phyloP scores from a whole-genome alignment of 2,329 filamentous ascomycete species.

The Biscogniauxia sp. region DNA sequence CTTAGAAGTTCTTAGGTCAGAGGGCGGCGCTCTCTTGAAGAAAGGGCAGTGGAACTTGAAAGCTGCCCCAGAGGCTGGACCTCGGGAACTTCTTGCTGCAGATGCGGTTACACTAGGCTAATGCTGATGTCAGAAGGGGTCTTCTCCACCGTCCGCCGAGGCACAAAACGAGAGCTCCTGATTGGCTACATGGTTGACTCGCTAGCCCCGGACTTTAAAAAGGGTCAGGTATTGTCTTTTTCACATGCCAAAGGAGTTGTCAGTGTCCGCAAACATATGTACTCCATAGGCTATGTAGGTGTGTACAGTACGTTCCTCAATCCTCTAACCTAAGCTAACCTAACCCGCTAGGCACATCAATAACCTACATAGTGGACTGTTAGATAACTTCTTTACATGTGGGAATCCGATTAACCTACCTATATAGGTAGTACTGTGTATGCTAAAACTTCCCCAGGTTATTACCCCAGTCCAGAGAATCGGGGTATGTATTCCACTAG shows the following conservation, averaged over 20 bases:
- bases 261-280: too few species aligned
- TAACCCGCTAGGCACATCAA: too few species aligned
- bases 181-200: slow-evolving; percentile 9
- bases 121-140: slow-evolving; percentile 20
- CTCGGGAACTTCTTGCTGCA: slow-evolving; percentile 16
- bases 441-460: too few species aligned
- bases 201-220: not conserved
- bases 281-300: too few species aligned
- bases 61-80: slow-evolving; percentile 8
- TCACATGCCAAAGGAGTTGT: slow-evolving; percentile 17
- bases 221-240: slow-evolving; percentile 1
- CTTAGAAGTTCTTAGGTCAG: slow-evolving; percentile 3
- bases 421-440: too few species aligned
- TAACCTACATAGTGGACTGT: too few species aligned
- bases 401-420: too few species aligned
- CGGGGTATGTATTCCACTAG: too few species aligned
- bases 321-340: too few species aligned
- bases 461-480: too few species aligned
- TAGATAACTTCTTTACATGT: too few species aligned
- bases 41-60: not conserved
- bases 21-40: not conserved
- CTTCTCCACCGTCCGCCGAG: slow-evolving; percentile 18
- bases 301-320: too few species aligned
- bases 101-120: slow-evolving; percentile 11
- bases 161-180: not conserved